Conservation (phyloP, 768 basidiomycete species). For the Mycena pura region DNA sequence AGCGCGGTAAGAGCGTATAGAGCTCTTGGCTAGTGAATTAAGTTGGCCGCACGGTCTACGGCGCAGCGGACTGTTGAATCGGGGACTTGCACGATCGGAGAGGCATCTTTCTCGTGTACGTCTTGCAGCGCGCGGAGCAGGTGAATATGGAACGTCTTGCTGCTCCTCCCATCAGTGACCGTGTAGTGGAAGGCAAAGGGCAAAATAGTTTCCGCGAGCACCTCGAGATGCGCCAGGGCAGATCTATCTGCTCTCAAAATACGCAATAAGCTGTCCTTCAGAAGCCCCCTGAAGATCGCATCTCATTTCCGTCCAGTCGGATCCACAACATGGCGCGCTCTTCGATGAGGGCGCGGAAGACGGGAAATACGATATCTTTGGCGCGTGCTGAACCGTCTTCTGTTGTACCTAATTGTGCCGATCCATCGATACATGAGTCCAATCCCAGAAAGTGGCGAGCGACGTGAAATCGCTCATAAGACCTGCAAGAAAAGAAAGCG, state of each 20-base stretch:
- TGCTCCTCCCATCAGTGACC: constrained; percentile 41
- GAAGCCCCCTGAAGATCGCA: neutral
- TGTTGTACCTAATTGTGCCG: constrained; percentile 29
- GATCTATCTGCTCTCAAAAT: constrained; percentile 7
- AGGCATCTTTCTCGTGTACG: neutral
- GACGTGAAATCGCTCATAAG: constrained; percentile 31
- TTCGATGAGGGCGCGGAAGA: constrained; percentile 7
- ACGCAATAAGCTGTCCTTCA: constrained; percentile 9
- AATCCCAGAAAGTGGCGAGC: constrained; percentile 25
- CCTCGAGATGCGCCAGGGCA: constrained; percentile 40
- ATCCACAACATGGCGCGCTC: constrained; percentile 11
- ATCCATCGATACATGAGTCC: constrained; percentile 30
- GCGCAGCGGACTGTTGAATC: neutral
- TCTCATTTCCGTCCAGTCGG: constrained; percentile 5
- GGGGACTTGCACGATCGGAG: constrained; percentile 1
- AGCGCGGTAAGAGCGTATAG: no score
- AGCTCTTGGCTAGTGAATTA: no score
- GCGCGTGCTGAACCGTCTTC: constrained; percentile 3
- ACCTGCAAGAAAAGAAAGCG: constrained; percentile 22
- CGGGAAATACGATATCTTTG: constrained; percentile 20
- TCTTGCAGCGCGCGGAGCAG: constrained; percentile 32
- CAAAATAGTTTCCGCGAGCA: constrained; percentile 33
- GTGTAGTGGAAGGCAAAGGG: constrained; percentile 38
- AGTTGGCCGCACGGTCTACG: neutral
- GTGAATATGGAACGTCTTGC: constrained; percentile 33